phyloP scores from a whole-genome alignment of 2,329 filamentous ascomycete species.

The Fusarium albidum region DNA sequence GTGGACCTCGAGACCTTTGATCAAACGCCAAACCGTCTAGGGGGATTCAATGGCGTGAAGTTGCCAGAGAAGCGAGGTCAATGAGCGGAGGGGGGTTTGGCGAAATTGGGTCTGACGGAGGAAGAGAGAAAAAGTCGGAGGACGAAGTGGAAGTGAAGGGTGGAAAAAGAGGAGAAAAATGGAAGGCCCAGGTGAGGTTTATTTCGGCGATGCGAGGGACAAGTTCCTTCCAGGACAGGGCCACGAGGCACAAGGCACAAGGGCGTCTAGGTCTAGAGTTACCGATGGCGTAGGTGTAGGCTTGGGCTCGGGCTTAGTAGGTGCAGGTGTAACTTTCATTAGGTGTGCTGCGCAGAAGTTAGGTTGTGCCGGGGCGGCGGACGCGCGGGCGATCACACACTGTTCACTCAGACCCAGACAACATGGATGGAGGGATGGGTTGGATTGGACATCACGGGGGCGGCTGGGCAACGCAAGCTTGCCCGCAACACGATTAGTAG shows the following conservation, averaged over 20 bases:
- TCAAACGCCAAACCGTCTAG: conserved; percentile 25
- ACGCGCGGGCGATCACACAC: conserved; percentile 33
- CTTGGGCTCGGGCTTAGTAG: conserved; percentile 3
- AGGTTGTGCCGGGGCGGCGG: conserved; percentile 30
- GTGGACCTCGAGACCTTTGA: conserved; percentile 38
- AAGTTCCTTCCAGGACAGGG: conserved; percentile 11
- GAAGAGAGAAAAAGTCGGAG: not conserved
- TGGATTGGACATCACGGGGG: conserved; percentile 25
- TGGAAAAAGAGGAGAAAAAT: conserved; percentile 24
- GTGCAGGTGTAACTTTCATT: conserved; percentile 5
- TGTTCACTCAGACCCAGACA: conserved; percentile 23
- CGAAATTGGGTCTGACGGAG: conserved; percentile 1
- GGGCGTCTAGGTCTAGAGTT: conserved; percentile 26
- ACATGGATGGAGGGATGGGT: conserved; percentile 25
- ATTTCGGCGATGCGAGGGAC: conserved; percentile 24
- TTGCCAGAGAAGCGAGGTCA: not conserved
- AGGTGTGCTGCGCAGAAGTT: not conserved
- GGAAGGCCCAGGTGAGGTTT: conserved; percentile 30
- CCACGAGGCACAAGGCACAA: conserved; percentile 31
- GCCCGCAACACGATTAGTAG: not conserved
- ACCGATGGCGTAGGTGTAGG: not conserved
- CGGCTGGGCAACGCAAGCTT: conserved; percentile 22
- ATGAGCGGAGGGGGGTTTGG: conserved; percentile 4
- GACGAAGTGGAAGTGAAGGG: conserved; percentile 12
- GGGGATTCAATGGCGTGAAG: conserved; percentile 19